phyloP scores from a whole-genome alignment of 2,329 filamentous ascomycete genomes.

The Pseudovirgaria hyperparasitica region DNA sequence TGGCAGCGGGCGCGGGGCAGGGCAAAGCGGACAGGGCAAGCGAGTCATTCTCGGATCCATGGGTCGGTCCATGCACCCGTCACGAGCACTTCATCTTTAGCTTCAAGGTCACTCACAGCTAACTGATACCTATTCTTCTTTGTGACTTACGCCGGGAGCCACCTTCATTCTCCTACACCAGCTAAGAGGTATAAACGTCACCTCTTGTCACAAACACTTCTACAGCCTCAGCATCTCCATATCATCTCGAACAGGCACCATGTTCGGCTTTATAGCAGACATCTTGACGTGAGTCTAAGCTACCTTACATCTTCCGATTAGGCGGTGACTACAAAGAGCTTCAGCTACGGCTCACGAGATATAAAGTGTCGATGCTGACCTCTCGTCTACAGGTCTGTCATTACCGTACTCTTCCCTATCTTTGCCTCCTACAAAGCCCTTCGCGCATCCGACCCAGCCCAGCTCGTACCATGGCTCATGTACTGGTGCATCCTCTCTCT shows the following conservation, averaged over 20 bases:
- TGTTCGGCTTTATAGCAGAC: conserved; percentile 71
- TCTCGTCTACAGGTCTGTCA: conserved; percentile 50
- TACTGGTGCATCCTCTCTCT: conserved; percentile 93
- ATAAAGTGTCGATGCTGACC: conserved; percentile 9
- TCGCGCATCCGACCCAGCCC: conserved; percentile 76
- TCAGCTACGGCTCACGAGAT: background rate
- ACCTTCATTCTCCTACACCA: too few relatives aligned
- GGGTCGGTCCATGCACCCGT: too few relatives aligned
- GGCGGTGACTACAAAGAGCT: background rate
- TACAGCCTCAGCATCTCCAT: conserved; percentile 5
- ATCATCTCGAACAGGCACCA: conserved; percentile 22
- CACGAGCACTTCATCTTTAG: too few relatives aligned
- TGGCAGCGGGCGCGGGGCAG: too few relatives aligned
- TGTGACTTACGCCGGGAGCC: too few relatives aligned
- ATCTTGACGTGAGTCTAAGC: conserved; percentile 55
- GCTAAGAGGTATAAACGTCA: too few relatives aligned
- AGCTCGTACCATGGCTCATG: conserved; percentile 95
- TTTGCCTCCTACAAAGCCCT: conserved; percentile 98
- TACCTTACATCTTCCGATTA: conserved; percentile 1
- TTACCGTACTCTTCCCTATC: conserved; percentile 85
- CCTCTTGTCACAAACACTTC: conserved; percentile 2
- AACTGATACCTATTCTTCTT: too few relatives aligned
- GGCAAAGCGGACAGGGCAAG: too few relatives aligned
- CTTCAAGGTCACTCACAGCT: too few relatives aligned
- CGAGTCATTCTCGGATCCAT: too few relatives aligned